phyloP scores from a whole-genome alignment of 306 rosid genomes.

The Ceratonia siliqua region DNA sequence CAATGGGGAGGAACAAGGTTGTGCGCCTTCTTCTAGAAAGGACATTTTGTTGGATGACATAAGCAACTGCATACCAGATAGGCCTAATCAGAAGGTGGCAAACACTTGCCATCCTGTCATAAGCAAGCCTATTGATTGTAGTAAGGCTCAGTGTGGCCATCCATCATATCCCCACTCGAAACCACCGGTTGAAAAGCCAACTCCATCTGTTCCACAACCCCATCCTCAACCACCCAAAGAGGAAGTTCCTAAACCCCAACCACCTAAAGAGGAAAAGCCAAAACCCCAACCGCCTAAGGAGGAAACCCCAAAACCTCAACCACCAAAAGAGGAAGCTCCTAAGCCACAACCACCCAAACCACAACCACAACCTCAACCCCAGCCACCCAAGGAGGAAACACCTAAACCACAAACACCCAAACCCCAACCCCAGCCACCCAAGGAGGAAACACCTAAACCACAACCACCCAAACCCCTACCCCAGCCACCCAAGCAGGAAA shows the following conservation, averaged over 20 bases:
- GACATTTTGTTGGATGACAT: slow-evolving; percentile 40
- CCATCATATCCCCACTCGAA: slow-evolving; percentile 3
- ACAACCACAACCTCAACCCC: background rate
- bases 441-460: background rate
- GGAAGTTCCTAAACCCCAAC: background rate
- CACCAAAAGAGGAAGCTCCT: background rate
- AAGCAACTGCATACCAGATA: slow-evolving; percentile 58
- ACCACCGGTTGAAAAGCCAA: slow-evolving; percentile 29
- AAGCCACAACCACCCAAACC: slow-evolving; percentile 3
- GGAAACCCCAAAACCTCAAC: background rate
- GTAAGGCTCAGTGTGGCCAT: slow-evolving; percentile 59
- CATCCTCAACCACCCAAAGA: background rate
- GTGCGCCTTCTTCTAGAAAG: slow-evolving; percentile 42
- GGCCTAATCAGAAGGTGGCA: slow-evolving; percentile 55
- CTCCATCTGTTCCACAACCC: slow-evolving; percentile 1
- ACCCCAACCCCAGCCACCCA: background rate
- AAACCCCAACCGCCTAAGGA: background rate
- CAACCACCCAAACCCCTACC: background rate
- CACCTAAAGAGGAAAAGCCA: background rate
- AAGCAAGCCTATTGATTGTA: slow-evolving; percentile 65
- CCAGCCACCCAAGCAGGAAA: background rate
- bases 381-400: background rate
- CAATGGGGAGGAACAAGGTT: slow-evolving; percentile 56
- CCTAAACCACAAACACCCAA: background rate
- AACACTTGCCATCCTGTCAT: slow-evolving; percentile 48